These are phyloP conservation scores for Yamadazyma conglobata DNA, from an alignment of 1,139 yeast genomes.

Conservation along the genomic window DNA sequence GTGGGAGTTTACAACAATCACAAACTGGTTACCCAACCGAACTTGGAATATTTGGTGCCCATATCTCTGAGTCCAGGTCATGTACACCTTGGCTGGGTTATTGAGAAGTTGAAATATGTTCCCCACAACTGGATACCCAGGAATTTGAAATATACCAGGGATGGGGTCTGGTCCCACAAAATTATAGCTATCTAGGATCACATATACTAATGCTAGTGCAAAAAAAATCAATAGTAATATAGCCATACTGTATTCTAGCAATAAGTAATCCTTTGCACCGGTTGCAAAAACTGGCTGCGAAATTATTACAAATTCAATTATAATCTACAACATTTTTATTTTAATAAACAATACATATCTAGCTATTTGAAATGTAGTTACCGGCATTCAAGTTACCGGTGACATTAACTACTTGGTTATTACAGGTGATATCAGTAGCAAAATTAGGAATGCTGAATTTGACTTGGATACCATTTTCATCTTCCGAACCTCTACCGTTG, in stretches of 20 bases:
- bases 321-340: background rate
- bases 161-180: constrained; percentile 22
- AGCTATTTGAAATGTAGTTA: constrained; percentile 13
- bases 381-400: constrained; percentile 16
- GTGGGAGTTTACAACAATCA: constrained; percentile 64
- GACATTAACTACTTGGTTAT: constrained; percentile 11
- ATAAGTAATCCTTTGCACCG: background rate
- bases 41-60: constrained; percentile 55
- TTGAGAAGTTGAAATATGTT: constrained; percentile 44
- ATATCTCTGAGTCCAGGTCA: constrained; percentile 44
- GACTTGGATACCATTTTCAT: constrained; percentile 67
- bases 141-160: constrained; percentile 37
- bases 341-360: background rate
- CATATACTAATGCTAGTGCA: background rate
- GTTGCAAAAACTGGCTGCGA: constrained; percentile 2
- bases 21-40: constrained; percentile 52
- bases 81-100: constrained; percentile 52
- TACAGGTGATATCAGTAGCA: constrained; percentile 8
- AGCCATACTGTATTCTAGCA: background rate
- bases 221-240: background rate
- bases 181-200: constrained; percentile 2
- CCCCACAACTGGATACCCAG: constrained; percentile 54
- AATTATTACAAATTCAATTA: background rate
- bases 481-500: constrained; percentile 56
- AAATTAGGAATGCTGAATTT: constrained; percentile 47